These are phyloP conservation scores for Phytomonas sp. DNA, from an alignment of 208 protist species.

Conservation along the genomic window DNA sequence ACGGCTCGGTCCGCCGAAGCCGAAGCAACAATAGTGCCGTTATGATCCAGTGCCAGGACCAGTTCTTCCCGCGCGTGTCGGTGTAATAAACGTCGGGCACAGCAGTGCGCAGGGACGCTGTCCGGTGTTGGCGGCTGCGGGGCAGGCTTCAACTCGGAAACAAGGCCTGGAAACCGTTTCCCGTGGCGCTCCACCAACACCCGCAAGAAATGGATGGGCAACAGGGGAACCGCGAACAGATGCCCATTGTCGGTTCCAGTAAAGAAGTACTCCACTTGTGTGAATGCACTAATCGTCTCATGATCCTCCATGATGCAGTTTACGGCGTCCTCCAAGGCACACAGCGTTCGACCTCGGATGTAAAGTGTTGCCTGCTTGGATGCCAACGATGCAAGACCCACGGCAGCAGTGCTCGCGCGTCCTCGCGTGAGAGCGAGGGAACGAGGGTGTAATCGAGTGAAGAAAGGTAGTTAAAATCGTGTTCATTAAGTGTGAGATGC, in stretches of 20 bases:
- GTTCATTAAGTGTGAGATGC: slow-evolving; percentile 17
- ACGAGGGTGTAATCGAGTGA: slow-evolving; percentile 55
- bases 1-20: slow-evolving; percentile 24
- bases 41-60: slow-evolving; percentile 31
- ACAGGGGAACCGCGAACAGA: slow-evolving; percentile 42
- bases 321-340: background rate
- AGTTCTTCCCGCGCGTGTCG: slow-evolving; percentile 44
- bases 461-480: slow-evolving; percentile 35
- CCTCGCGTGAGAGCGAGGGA: slow-evolving; percentile 15
- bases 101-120: slow-evolving; percentile 27
- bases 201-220: slow-evolving; percentile 39
- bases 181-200: slow-evolving; percentile 8
- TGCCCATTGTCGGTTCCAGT: slow-evolving; percentile 54
- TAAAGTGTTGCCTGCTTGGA: background rate
- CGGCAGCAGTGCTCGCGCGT: slow-evolving; percentile 22
- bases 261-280: slow-evolving; percentile 80
- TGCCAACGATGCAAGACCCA: slow-evolving; percentile 26
- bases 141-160: background rate
- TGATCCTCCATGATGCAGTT: background rate
- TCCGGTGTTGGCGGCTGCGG: background rate
- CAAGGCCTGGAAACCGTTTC: background rate
- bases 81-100: slow-evolving; percentile 44
- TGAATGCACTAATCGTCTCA: slow-evolving; percentile 22
- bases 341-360: background rate
- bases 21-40: slow-evolving; percentile 49